phyloP scores from a whole-genome alignment of 2,329 filamentous ascomycete genomes.

The Fusarium veterinarium region DNA sequence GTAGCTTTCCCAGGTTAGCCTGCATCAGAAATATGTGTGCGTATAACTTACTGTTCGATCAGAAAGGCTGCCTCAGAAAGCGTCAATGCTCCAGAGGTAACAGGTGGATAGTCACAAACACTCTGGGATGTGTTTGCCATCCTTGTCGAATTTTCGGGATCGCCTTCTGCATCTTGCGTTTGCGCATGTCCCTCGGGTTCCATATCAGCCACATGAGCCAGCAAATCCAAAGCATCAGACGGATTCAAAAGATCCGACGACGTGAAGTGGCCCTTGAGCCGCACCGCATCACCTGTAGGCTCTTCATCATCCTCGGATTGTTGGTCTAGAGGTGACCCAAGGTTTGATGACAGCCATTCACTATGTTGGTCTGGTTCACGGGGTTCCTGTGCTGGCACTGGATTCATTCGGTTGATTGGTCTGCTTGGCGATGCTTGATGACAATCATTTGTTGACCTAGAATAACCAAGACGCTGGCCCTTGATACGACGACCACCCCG shows the following conservation, averaged over 20 bases:
- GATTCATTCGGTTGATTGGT: constrained; percentile 1
- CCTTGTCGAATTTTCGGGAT: background rate
- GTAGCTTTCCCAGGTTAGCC: constrained; percentile 57
- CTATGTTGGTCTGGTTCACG: constrained; percentile 17
- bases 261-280: constrained; percentile 54
- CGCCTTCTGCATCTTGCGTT: background rate
- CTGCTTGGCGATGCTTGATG: background rate
- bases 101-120: constrained; percentile 46
- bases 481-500: constrained; percentile 53
- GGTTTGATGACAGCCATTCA: constrained; percentile 31
- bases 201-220: constrained; percentile 56
- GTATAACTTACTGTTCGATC: constrained; percentile 43
- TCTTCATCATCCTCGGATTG: constrained; percentile 17
- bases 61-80: constrained; percentile 43
- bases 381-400: background rate
- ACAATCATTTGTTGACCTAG: background rate
- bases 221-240: constrained; percentile 55
- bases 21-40: background rate
- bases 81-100: constrained; percentile 47
- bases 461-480: constrained; percentile 27
- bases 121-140: background rate
- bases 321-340: constrained; percentile 27
- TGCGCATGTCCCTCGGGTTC: constrained; percentile 43
- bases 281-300: background rate
- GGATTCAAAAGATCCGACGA: constrained; percentile 55